A percentile compares a stretch with the other conserved stretches of the same genome.
Conservation (phyloP, 805 yeast genomes). For the Torulaspora microellipsoides region DNA sequence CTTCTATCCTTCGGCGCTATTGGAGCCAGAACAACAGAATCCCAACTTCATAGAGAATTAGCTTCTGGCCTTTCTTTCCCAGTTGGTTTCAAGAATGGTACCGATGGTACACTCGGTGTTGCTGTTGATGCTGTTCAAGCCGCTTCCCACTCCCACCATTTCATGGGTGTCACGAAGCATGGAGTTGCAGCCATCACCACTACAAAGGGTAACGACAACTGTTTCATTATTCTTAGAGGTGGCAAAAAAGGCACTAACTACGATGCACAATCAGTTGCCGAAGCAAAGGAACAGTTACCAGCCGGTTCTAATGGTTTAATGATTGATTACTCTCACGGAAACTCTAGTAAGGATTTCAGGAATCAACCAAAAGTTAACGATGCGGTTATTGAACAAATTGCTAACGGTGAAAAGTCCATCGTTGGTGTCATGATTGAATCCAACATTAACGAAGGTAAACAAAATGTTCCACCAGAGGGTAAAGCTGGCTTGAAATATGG, state of each 20-base stretch:
- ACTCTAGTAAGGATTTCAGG: conserved; percentile 87
- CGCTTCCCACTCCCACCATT: conserved; percentile 88
- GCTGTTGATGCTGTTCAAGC: conserved; percentile 94
- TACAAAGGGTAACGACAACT: conserved; percentile 91
- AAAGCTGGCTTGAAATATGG: conserved; percentile 72
- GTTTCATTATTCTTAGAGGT: conserved; percentile 93
- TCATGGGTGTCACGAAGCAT: conserved; percentile 95
- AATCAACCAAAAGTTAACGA: conserved; percentile 93
- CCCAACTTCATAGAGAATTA: conserved; percentile 94
- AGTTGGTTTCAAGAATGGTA: conserved; percentile 96
- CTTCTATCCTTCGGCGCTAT: conserved; percentile 92
- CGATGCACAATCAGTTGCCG: conserved; percentile 72
- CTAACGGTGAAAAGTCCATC: conserved; percentile 71
- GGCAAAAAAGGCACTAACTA: conserved; percentile 92
- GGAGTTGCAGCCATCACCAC: conserved; percentile 96
- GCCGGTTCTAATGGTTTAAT: conserved; percentile 50
- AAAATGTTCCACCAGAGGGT: conserved; percentile 64
- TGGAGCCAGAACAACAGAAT: conserved; percentile 98
- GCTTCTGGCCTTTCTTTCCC: conserved; percentile 99
- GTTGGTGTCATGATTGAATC: conserved; percentile 97
- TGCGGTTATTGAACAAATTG: conserved; percentile 75
- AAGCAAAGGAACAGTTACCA: conserved; percentile 62
- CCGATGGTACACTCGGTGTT: conserved; percentile 90
- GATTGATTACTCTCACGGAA: conserved; percentile 99
- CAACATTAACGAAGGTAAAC: conserved; percentile 87